These are phyloP conservation scores for Apiospora kogelbergensis DNA, from an alignment of 2,329 filamentous ascomycete species.

Conservation along the genomic window DNA sequence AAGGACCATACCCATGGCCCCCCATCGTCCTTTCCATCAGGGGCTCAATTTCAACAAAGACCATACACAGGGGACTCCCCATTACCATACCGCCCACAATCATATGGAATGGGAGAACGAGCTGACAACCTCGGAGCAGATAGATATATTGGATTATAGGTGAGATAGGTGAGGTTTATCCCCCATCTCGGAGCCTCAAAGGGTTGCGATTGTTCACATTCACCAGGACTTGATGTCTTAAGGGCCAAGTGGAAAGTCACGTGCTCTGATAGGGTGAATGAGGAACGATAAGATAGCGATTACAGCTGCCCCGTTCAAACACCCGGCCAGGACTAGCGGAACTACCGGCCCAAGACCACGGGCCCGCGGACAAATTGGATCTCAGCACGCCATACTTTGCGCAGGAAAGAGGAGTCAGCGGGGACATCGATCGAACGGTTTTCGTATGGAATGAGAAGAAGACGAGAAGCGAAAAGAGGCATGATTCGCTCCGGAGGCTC, in stretches of 20 bases:
- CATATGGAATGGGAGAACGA: too few relatives aligned
- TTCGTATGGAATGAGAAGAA: neutral
- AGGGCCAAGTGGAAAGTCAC: neutral
- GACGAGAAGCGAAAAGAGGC: neutral
- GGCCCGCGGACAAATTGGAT: neutral
- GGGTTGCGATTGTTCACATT: too few relatives aligned
- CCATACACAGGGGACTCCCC: too few relatives aligned
- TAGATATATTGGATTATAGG: too few relatives aligned
- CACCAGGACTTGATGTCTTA: too few relatives aligned
- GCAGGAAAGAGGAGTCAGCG: neutral
- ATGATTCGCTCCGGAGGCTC: neutral
- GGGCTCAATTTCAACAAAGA: too few relatives aligned
- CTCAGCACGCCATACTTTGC: neutral
- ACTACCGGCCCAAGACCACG: neutral
- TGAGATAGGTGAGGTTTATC: too few relatives aligned
- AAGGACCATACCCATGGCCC: too few relatives aligned
- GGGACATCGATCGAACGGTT: constrained; percentile 2
- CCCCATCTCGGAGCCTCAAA: too few relatives aligned
- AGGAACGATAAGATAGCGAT: neutral
- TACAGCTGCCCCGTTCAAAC: neutral
- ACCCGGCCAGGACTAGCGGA: neutral
- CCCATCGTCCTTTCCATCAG: too few relatives aligned
- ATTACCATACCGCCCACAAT: too few relatives aligned
- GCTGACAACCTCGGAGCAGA: too few relatives aligned
- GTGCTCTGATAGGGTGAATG: neutral